A percentile compares a stretch with the other conserved stretches of the same genome.
Conservation (phyloP, 768 basidiomycete species). For the Harrya chromipes region DNA sequence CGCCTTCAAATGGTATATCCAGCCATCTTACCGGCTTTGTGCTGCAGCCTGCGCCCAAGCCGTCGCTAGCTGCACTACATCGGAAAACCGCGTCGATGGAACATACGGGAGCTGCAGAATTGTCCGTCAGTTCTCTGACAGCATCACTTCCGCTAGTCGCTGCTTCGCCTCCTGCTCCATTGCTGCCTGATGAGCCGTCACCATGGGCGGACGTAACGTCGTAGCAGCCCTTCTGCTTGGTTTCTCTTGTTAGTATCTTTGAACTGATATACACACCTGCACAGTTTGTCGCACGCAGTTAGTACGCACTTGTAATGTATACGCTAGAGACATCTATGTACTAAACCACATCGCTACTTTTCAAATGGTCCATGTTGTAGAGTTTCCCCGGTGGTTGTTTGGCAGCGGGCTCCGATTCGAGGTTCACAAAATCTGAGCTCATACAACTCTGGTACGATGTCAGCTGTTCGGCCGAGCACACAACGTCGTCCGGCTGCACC, state of each 20-base stretch:
- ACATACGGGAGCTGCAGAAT: background rate
- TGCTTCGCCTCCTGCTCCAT: constrained; percentile 11
- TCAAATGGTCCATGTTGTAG: too few relatives aligned
- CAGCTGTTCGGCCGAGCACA: constrained; percentile 16
- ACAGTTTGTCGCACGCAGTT: background rate
- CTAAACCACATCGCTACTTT: background rate
- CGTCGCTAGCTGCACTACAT: constrained; percentile 8
- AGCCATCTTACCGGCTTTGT: constrained; percentile 12
- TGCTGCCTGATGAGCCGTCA: constrained; percentile 29
- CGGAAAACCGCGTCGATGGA: constrained; percentile 18
- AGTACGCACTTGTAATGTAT: constrained; percentile 10
- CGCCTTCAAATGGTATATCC: constrained; percentile 6
- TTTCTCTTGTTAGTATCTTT: constrained; percentile 2
- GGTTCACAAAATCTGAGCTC: too few relatives aligned
- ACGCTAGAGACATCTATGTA: constrained; percentile 1
- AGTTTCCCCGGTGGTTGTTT: too few relatives aligned
- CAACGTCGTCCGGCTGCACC: constrained; percentile 29
- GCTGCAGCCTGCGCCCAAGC: constrained; percentile 26
- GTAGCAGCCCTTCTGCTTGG: background rate
- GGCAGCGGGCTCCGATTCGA: constrained; percentile 1
- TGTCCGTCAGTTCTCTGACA: constrained; percentile 1
- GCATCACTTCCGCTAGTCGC: too few relatives aligned
- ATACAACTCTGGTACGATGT: constrained; percentile 14
- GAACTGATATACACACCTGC: constrained; percentile 1
- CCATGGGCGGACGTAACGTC: constrained; percentile 27